phyloP scores from a whole-genome alignment of 1,139 yeast genomes.

The Casaregolazyma lundiana region DNA sequence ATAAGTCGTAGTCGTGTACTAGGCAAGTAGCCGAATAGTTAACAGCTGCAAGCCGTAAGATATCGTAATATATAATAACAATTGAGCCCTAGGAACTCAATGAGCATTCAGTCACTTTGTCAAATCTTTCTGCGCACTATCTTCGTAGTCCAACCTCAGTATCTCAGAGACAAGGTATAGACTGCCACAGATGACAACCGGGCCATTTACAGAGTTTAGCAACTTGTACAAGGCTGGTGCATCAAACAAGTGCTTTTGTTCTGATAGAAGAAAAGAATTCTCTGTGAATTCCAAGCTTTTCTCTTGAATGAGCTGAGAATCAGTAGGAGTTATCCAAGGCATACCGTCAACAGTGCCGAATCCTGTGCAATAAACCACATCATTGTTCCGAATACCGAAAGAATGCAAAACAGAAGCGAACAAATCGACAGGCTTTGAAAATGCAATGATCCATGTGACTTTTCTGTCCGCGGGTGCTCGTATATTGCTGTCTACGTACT shows the following conservation, averaged over 20 bases:
- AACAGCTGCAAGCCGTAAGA: no score
- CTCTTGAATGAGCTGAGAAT: slow-evolving; percentile 37
- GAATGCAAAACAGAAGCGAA: slow-evolving; percentile 48
- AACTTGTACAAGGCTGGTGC: slow-evolving; percentile 1
- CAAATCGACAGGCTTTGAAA: slow-evolving; percentile 64
- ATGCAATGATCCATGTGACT: slow-evolving; percentile 62
- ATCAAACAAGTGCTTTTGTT: background rate
- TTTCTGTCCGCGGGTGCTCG: slow-evolving; percentile 21
- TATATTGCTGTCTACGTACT: slow-evolving; percentile 36
- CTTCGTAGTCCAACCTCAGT: slow-evolving; percentile 33
- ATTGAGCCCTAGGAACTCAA: no score
- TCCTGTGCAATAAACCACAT: slow-evolving; percentile 54
- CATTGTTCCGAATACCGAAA: slow-evolving; percentile 43
- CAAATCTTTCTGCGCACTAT: no score
- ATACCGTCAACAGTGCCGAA: slow-evolving; percentile 75
- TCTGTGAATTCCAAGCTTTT: slow-evolving; percentile 16
- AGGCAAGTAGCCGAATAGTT: no score
- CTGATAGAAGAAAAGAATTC: slow-evolving; percentile 6
- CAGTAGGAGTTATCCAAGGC: slow-evolving; percentile 79
- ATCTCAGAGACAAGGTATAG: slow-evolving; percentile 71
- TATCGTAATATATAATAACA: no score
- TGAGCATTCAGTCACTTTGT: no score
- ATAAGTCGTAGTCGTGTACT: no score
- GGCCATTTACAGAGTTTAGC: slow-evolving; percentile 9
- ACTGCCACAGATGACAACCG: slow-evolving; percentile 69